These are phyloP conservation scores for Phlyctochytrium bullatum DNA, from an alignment of 192 early-diverging fungal genomes.

Conservation along the genomic window DNA sequence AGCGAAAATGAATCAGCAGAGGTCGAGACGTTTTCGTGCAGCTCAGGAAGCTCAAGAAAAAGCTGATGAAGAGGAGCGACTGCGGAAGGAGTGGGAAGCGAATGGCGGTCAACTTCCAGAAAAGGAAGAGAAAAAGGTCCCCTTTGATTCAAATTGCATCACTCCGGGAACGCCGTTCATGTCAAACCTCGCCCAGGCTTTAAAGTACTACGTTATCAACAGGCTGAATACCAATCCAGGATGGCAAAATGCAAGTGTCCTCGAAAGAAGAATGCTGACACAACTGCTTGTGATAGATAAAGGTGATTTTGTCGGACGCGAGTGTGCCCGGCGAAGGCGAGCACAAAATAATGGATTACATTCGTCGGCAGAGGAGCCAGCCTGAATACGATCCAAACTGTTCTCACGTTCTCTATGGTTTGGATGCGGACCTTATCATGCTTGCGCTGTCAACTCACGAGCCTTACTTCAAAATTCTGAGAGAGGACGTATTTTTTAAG, in stretches of 20 bases:
- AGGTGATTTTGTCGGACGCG: conserved; percentile 91
- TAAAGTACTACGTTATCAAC: conserved; percentile 89
- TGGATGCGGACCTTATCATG: conserved; percentile 99
- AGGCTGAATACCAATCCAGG: conserved; percentile 83
- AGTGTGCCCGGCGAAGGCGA: conserved; percentile 98
- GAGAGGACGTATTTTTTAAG: conserved; percentile 90
- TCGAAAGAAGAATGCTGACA: neutral
- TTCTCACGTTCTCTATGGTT: conserved; percentile 93
- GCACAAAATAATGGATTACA: conserved; percentile 99
- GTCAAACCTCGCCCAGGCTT: conserved; percentile 77
- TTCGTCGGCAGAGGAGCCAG: conserved; percentile 79
- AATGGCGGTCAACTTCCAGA: conserved; percentile 15
- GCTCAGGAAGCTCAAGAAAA: conserved; percentile 78
- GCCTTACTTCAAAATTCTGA: conserved; percentile 91
- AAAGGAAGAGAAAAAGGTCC: conserved; percentile 55
- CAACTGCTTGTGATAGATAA: conserved; percentile 52
- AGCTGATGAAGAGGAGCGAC: conserved; percentile 50
- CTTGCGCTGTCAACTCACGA: conserved; percentile 93
- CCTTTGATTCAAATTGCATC: conserved; percentile 98
- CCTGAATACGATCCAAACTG: conserved; percentile 84
- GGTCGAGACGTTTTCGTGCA: conserved; percentile 92
- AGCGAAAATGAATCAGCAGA: conserved; percentile 99
- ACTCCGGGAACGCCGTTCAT: conserved; percentile 98
- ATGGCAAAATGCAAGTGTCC: conserved; percentile 70
- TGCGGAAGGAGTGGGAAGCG: conserved; percentile 47